Percentiles rank a stretch among this genome's conserved stretches.
Conservation (phyloP, 1,284 basidiomycete species). For the Tylopilus orsonianus region DNA sequence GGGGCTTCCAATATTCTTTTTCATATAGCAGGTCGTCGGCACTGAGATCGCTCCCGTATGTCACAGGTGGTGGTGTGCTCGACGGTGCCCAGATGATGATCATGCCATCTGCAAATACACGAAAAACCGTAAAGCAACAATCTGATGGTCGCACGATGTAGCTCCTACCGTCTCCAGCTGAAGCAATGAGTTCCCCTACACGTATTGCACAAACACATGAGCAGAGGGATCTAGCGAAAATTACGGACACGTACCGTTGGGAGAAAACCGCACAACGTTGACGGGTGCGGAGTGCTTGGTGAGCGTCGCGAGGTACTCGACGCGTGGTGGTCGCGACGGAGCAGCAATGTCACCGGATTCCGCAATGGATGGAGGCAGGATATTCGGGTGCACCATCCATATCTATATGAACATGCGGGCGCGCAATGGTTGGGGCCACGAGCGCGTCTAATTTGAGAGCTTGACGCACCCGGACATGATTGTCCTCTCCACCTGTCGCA, state of each 20-base stretch:
- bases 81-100: conserved; percentile 94
- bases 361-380: conserved; percentile 66
- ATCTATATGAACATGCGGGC: conserved; percentile 48
- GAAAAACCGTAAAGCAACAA: conserved; percentile 10
- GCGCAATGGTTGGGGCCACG: conserved; percentile 9
- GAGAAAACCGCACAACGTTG: conserved; percentile 95
- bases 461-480: conserved; percentile 85
- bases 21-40: conserved; percentile 83
- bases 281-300: conserved; percentile 93
- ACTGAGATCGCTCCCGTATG: conserved; percentile 74
- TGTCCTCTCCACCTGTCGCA: conserved; percentile 96
- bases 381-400: conserved; percentile 94
- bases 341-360: conserved; percentile 45
- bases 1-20: conserved; percentile 94
- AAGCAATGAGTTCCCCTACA: conserved; percentile 84
- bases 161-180: conserved; percentile 87
- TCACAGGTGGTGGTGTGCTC: conserved; percentile 64
- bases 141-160: conserved; percentile 2
- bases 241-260: conserved; percentile 66
- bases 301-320: conserved; percentile 95
- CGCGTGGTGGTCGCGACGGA: conserved; percentile 73
- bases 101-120: conserved; percentile 76
- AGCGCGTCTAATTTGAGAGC: conserved; percentile 12
- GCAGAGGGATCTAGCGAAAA: neutral
- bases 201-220: conserved; percentile 1